Base-by-base conservation (phyloP, 169 alveolate species). In the Cryptosporidium felis region DNA sequence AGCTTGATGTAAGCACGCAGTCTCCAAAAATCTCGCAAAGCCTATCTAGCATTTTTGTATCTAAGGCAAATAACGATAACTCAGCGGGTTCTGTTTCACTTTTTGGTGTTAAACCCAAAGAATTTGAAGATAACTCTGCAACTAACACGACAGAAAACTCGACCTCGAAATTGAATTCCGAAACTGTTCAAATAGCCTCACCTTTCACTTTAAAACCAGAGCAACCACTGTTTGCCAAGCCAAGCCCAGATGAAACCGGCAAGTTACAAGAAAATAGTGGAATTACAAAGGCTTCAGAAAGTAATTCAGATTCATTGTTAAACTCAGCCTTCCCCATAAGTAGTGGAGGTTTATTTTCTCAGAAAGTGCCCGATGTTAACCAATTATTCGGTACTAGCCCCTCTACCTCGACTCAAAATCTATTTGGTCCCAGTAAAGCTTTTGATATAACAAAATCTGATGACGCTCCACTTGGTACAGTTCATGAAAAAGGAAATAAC, bases 101-200 rank as follows among this genome's bases (percentile, higher is more conserved):
- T 9, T 65, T 47, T 46, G 81, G 81, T 30, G 23, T 62, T 62
- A 40, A 47, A 2, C 45, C 81, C 16, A 65, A 65, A 10, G n/a
- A 21, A 30, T 18, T 56, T 3, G 63, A 56, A 18, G 63, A 28
- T 28, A 21, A 26, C n/a, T 28, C 23, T 30, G n/a, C 0, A 56
- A 49, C 0, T 49, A 0, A 18, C 26, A 42, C 26, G 16, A 0
- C 34, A 56, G 63, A 28, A 56, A 56, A 56, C 5, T 28, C 63
- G 0, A 3, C 32, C 32, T 56, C 63, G 26, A 8, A 45, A 26
- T 16, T n/a, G n/a, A n/a, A n/a, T n/a, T n/a, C n/a, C n/a, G n/a
- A n/a, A n/a, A n/a, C n/a, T n/a, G n/a, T n/a, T n/a, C n/a, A n/a
- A n/a, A n/a, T n/a, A n/a, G n/a, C n/a, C n/a, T n/a, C n/a, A n/a